Conservation (phyloP, 441 rosid species). For the Mallotus japonicus region DNA sequence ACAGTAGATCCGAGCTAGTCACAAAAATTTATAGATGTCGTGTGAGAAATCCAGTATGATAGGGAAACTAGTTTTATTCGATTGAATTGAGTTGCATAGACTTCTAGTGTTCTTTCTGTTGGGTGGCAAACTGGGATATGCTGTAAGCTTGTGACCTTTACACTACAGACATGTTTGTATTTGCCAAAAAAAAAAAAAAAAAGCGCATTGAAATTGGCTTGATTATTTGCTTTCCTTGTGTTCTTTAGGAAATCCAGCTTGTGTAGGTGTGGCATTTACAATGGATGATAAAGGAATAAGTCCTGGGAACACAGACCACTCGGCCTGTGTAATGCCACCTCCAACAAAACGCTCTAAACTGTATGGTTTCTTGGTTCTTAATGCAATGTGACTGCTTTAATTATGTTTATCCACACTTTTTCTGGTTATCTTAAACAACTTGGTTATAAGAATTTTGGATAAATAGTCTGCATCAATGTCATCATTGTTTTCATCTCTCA, state of each 20-base stretch:
- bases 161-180: constrained; percentile 6
- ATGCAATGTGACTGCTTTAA: constrained; percentile 20
- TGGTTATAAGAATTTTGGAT: neutral
- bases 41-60: neutral
- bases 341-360: constrained; percentile 53
- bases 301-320: constrained; percentile 35
- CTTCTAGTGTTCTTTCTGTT: neutral
- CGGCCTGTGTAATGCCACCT: constrained; percentile 38
- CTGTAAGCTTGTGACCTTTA: neutral
- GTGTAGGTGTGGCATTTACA: constrained; percentile 26
- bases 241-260: constrained; percentile 36
- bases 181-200: neutral
- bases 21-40: neutral
- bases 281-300: constrained; percentile 38
- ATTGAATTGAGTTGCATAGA: neutral
- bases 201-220: constrained; percentile 14
- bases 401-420: constrained; percentile 18
- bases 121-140: neutral
- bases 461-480: neutral
- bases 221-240: constrained; percentile 21
- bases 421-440: neutral
- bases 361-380: constrained; percentile 39
- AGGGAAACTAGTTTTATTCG: neutral
- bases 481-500: neutral
- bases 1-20: neutral